These are phyloP conservation scores for Fusarium liriodendri DNA, from an alignment of 2,329 filamentous ascomycete genomes.

Conservation along the genomic window DNA sequence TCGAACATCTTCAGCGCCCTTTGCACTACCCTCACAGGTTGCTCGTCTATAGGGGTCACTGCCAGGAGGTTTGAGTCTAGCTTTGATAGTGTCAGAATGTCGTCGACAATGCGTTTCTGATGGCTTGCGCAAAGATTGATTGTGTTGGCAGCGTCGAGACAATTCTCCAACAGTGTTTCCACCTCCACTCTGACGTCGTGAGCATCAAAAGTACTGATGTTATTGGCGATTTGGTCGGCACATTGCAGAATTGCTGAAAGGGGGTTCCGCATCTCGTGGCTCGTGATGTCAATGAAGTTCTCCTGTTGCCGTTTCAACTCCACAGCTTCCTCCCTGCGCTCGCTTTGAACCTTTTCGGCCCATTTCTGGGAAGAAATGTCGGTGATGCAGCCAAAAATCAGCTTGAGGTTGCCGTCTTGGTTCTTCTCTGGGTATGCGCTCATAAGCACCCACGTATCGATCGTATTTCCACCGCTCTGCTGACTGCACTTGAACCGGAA, in stretches of 20 bases:
- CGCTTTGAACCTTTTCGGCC: slow-evolving; percentile 83
- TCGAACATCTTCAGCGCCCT: slow-evolving; percentile 83
- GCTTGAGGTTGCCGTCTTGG: slow-evolving; percentile 72
- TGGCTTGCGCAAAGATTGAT: slow-evolving; percentile 84
- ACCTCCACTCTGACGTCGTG: slow-evolving; percentile 55
- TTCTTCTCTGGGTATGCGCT: slow-evolving; percentile 80
- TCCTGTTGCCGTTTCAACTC: slow-evolving; percentile 80
- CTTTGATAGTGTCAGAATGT: slow-evolving; percentile 75
- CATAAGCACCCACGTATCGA: slow-evolving; percentile 82
- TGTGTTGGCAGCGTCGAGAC: slow-evolving; percentile 82
- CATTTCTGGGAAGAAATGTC: slow-evolving; percentile 89
- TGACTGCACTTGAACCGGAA: slow-evolving; percentile 80
- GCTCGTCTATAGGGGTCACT: slow-evolving; percentile 76
- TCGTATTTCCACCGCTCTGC: slow-evolving; percentile 67
- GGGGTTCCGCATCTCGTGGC: slow-evolving; percentile 82
- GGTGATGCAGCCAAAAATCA: slow-evolving; percentile 83
- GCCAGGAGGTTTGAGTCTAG: slow-evolving; percentile 77
- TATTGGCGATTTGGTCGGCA: slow-evolving; percentile 75
- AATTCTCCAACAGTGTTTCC: slow-evolving; percentile 62
- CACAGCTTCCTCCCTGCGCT: slow-evolving; percentile 82
- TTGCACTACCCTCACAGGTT: slow-evolving; percentile 75
- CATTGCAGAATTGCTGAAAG: slow-evolving; percentile 81
- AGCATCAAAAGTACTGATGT: slow-evolving; percentile 57
- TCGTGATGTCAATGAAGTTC: slow-evolving; percentile 80
- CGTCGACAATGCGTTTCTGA: slow-evolving; percentile 78